Percentiles rank a stretch among this genome's conserved stretches.
Evolutionary conservation across 2,329 filamentous ascomycete genomes (phyloP).

Genomic region (Fusarium citri): DNA sequence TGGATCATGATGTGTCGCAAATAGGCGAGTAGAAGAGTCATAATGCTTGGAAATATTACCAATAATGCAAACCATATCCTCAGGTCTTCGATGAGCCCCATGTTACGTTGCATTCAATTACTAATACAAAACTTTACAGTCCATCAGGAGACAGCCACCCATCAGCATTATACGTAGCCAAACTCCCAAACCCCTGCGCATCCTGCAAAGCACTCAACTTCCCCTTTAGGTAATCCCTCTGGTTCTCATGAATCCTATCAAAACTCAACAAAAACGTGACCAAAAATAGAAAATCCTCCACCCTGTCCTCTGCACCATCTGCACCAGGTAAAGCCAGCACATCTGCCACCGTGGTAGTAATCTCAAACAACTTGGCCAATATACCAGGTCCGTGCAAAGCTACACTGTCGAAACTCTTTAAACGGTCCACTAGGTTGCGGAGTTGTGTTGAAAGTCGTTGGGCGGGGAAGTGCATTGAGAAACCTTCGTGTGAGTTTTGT

Average conservation of each 20-base stretch:
- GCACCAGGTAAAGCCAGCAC: slow-evolving; percentile 63
- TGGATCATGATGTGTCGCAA: slow-evolving; percentile 70
- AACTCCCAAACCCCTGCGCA: slow-evolving; percentile 16
- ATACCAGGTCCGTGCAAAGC: slow-evolving; percentile 68
- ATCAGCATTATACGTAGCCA: slow-evolving; percentile 10
- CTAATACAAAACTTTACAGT: background rate
- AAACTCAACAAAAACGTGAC: slow-evolving; percentile 65
- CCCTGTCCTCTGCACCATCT: slow-evolving; percentile 55
- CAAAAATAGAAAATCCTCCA: slow-evolving; percentile 66
- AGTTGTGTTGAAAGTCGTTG: slow-evolving; percentile 54
- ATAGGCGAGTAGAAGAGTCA: slow-evolving; percentile 46
- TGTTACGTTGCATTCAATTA: background rate
- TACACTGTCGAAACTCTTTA: slow-evolving; percentile 57
- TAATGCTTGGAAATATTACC: no score
- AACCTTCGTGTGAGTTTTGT: slow-evolving; percentile 50
- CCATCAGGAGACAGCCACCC: background rate
- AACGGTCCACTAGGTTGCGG: slow-evolving; percentile 51
- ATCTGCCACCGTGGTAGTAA: slow-evolving; percentile 69
- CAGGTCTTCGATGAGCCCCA: background rate
- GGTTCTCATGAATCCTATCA: slow-evolving; percentile 59
- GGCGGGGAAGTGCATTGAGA: slow-evolving; percentile 55
- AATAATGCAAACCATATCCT: background rate
- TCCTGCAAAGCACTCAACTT: slow-evolving; percentile 52
- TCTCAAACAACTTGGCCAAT: slow-evolving; percentile 69
- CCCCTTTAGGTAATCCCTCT: slow-evolving; percentile 56